Evolutionary conservation across 1,284 basidiomycete genomes (phyloP).

Genomic region (Ustilago cynodontis): DNA sequence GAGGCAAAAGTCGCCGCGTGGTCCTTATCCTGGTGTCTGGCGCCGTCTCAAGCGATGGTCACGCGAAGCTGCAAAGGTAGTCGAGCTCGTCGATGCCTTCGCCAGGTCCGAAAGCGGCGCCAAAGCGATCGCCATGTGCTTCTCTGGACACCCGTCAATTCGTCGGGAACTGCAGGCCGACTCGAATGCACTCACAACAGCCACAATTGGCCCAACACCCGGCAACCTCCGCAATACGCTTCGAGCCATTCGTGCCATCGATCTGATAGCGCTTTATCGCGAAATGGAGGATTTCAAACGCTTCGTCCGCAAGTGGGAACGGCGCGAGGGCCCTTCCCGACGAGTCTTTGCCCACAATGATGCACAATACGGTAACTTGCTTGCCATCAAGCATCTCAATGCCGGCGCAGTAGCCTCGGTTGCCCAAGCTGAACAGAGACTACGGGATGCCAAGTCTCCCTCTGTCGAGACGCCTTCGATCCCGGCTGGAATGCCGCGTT

Average conservation of each 20-base stretch:
- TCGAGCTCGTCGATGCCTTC: conserved; percentile 63
- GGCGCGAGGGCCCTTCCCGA: conserved; percentile 54
- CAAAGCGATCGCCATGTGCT: conserved; percentile 55
- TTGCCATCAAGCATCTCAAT: conserved; percentile 53
- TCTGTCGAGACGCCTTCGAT: conserved; percentile 37
- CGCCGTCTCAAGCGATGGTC: conserved; percentile 67
- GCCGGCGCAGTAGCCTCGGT: background rate
- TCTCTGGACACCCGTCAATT: conserved; percentile 37
- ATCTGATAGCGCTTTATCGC: conserved; percentile 54
- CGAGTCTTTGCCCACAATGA: conserved; percentile 68
- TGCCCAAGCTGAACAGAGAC: conserved; percentile 22
- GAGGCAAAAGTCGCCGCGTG: conserved; percentile 26
- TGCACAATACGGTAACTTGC: conserved; percentile 66
- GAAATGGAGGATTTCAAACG: conserved; percentile 64
- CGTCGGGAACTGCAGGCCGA: conserved; percentile 35
- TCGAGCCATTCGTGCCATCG: conserved; percentile 54
- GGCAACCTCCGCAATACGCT: conserved; percentile 56
- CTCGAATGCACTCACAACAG: conserved; percentile 24
- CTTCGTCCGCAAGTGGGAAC: conserved; percentile 61
- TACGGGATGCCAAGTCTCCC: conserved; percentile 27
- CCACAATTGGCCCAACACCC: conserved; percentile 43
- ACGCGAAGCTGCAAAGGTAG: conserved; percentile 65
- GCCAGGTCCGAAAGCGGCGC: conserved; percentile 53
- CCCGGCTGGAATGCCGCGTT: conserved; percentile 55
- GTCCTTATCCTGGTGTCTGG: conserved; percentile 68